Percentiles rank a stretch among this genome's conserved stretches.
Conservation (phyloP, 106 monocot genomes). For the Agapanthus africanus region DNA sequence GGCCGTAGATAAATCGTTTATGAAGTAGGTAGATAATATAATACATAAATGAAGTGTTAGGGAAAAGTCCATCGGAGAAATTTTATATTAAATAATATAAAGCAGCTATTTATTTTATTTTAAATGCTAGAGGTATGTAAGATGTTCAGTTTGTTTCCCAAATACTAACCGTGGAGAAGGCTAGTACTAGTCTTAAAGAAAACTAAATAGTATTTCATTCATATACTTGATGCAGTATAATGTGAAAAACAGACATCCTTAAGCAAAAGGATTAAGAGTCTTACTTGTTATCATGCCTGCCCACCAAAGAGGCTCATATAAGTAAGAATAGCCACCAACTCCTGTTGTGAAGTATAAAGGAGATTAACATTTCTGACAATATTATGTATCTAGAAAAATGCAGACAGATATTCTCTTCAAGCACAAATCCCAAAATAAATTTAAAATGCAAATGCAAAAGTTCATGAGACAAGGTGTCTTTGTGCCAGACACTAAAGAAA, state of each 20-base stretch:
- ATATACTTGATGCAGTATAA: background rate
- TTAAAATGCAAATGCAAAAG: background rate
- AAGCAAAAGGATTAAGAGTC: constrained; percentile 2
- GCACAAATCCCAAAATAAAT: background rate
- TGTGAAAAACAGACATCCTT: background rate
- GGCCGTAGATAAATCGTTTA: background rate
- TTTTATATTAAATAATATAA: background rate
- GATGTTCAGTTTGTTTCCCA: background rate
- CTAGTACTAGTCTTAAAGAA: too few relatives aligned
- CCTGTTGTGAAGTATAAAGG: constrained; percentile 15
- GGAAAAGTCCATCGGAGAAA: background rate
- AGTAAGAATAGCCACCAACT: constrained; percentile 36
- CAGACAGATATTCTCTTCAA: background rate
- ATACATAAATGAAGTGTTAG: background rate
- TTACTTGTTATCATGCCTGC: constrained; percentile 63
- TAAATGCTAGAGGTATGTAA: background rate
- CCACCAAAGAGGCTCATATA: constrained; percentile 49
- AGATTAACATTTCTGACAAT: background rate
- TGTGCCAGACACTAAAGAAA: background rate
- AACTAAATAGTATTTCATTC: too few relatives aligned
- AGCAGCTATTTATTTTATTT: background rate
- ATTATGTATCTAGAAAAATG: background rate
- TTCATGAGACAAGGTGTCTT: background rate
- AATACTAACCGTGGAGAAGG: background rate
- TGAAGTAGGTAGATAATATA: background rate